These are phyloP conservation scores for Kuraishia borneana DNA, from an alignment of 805 yeast genomes.

Conservation along the genomic window DNA sequence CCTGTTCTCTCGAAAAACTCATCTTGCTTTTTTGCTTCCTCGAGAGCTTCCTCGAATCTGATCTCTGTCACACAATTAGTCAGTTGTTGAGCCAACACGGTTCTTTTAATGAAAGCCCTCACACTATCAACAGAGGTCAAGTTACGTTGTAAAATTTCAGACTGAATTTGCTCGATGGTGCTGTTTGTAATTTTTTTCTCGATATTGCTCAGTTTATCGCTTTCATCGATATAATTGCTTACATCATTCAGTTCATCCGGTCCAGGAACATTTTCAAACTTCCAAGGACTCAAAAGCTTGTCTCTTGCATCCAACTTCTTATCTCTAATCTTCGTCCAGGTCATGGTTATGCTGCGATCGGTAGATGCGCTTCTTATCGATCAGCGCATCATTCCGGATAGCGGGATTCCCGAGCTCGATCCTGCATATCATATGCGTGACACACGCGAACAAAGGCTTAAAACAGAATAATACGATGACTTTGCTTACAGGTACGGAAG, in stretches of 20 bases:
- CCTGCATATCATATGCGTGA: too few species aligned
- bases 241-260: neutral
- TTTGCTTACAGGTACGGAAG: too few species aligned
- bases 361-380: too few species aligned
- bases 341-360: too few species aligned
- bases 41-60: constrained; percentile 48
- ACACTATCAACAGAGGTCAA: constrained; percentile 33
- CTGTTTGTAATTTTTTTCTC: constrained; percentile 28
- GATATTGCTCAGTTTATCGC: constrained; percentile 15
- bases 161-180: constrained; percentile 13
- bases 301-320: neutral
- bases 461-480: too few species aligned
- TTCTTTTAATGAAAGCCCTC: constrained; percentile 42
- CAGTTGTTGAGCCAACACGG: constrained; percentile 46
- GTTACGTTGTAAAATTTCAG: constrained; percentile 12
- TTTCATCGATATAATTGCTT: neutral
- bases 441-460: too few species aligned
- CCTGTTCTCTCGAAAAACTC: constrained; percentile 34
- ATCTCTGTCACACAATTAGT: constrained; percentile 27
- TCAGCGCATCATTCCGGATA: too few species aligned
- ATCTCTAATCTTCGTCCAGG: constrained; percentile 1
- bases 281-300: neutral
- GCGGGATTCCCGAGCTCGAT: too few species aligned
- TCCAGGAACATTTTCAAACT: neutral
- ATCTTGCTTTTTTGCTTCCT: constrained; percentile 44